phyloP scores from a whole-genome alignment of 345 rosid species.

The Rhodamnia rubescens region DNA sequence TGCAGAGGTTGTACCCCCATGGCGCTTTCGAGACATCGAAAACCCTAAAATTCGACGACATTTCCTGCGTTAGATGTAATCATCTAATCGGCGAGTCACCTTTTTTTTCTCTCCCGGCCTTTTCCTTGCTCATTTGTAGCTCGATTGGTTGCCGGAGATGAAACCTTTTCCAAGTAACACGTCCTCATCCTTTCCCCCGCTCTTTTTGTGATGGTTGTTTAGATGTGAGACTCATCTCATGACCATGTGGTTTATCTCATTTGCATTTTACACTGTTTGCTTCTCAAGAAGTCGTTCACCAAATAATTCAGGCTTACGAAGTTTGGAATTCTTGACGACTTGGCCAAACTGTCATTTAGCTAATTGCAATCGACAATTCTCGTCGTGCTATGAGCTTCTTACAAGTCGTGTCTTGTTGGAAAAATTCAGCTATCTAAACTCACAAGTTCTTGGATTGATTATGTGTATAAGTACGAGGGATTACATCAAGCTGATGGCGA shows the following conservation, averaged over 20 bases:
- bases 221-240: neutral
- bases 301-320: neutral
- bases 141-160: neutral
- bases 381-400: neutral
- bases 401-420: neutral
- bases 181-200: neutral
- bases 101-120: neutral
- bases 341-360: neutral
- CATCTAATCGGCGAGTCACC: slow-evolving; percentile 5
- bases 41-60: slow-evolving; percentile 20
- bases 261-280: neutral
- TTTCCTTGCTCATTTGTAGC: neutral
- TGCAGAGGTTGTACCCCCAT: neutral
- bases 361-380: neutral
- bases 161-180: neutral
- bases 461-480: neutral
- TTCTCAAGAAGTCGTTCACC: neutral
- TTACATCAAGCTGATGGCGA: neutral
- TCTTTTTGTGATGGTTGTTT: neutral
- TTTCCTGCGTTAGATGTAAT: slow-evolving; percentile 9
- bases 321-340: neutral
- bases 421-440: neutral
- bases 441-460: neutral
- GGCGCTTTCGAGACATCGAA: neutral
- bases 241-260: neutral